These are phyloP conservation scores for Phytophthora agathidicida DNA, from an alignment of 352 stramenopile genomes.

Conservation along the genomic window DNA sequence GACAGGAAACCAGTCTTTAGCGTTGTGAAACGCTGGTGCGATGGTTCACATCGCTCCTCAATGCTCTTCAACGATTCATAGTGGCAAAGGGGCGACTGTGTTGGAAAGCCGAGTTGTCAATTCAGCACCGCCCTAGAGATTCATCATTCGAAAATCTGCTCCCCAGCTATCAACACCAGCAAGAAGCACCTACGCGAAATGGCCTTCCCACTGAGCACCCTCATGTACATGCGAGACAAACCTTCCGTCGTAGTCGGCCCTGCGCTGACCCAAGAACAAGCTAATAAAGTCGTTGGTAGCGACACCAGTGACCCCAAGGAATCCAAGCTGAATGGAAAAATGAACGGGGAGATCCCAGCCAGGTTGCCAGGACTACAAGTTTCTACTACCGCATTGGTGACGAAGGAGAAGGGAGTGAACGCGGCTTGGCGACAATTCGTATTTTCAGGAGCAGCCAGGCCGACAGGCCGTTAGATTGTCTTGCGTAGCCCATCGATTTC, in stretches of 20 bases:
- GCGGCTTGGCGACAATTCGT: slow-evolving; percentile 13
- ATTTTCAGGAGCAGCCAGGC: slow-evolving; percentile 7
- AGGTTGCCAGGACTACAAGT: background rate
- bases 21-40: too few species aligned
- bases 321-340: background rate
- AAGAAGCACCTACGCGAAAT: too few species aligned
- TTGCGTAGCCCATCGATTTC: too few species aligned
- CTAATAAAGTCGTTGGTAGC: background rate
- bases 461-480: slow-evolving; percentile 4
- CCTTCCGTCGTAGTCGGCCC: too few species aligned
- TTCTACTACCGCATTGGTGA: background rate
- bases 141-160: slow-evolving; percentile 13
- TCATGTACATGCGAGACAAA: slow-evolving; percentile 18
- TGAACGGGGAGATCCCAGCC: background rate
- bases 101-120: background rate
- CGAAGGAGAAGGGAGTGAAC: slow-evolving; percentile 6
- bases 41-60: background rate
- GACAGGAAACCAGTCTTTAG: too few species aligned
- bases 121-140: background rate
- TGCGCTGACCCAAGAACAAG: background rate
- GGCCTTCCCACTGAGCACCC: slow-evolving; percentile 9
- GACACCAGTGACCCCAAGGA: slow-evolving; percentile 1
- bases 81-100: slow-evolving; percentile 1
- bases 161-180: background rate
- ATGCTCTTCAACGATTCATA: background rate